phyloP scores from a whole-genome alignment of 805 yeast species.

The Metschnikowia baotianmanensis region DNA sequence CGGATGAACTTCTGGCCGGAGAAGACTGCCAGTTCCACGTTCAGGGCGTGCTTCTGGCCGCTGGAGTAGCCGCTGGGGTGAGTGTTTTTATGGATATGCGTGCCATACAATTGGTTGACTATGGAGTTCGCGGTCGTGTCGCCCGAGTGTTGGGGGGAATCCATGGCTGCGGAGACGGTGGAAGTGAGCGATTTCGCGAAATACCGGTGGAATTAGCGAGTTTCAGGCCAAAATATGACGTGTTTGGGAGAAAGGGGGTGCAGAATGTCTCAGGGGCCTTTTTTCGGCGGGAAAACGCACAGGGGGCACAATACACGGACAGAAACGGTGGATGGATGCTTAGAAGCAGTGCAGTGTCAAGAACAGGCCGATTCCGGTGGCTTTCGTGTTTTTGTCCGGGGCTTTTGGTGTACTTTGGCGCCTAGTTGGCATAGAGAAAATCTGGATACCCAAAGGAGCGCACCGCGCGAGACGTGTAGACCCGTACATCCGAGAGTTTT shows the following conservation, averaged over 20 bases:
- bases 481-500: conserved; percentile 12
- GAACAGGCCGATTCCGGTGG: no score
- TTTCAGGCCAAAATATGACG: no score
- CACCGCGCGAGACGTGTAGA: conserved; percentile 14
- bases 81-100: conserved; percentile 29
- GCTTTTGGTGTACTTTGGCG: no score
- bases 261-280: no score
- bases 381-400: no score
- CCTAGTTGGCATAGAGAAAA: background rate
- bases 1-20: conserved; percentile 39
- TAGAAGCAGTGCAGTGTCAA: no score
- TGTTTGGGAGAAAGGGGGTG: no score
- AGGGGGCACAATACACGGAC: no score
- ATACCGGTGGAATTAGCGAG: background rate
- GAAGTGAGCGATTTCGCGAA: background rate
- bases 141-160: conserved; percentile 41
- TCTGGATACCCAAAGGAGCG: conserved; percentile 7
- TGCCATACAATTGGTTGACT: conserved; percentile 31
- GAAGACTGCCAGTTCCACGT: conserved; percentile 26
- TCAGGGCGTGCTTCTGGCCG: conserved; percentile 6
- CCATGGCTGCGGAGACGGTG: conserved; percentile 25
- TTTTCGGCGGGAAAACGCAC: no score
- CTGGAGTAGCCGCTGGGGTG: background rate
- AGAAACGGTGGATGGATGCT: no score
- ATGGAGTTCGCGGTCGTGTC: conserved; percentile 42